phyloP scores from a whole-genome alignment of 2,329 filamentous ascomycete species.

The Epicoccum nigrum region DNA sequence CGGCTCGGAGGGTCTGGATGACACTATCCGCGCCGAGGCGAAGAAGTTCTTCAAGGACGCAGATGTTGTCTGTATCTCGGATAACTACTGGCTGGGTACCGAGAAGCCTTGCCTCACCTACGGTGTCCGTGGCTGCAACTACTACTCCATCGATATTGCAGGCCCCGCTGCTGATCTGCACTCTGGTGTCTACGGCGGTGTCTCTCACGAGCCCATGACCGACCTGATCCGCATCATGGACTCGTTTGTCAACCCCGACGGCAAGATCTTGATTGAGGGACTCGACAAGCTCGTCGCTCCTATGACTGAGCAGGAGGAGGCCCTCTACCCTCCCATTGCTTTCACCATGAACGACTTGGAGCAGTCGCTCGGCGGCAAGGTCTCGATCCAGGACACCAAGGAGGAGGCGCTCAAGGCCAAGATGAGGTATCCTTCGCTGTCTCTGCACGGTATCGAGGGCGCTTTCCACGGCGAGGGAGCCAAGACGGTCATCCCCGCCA shows the following conservation, averaged over 20 bases:
- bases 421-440: conserved; percentile 94
- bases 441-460: conserved; percentile 92
- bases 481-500: conserved; percentile 98
- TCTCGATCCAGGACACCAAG: conserved; percentile 85
- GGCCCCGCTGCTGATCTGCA: conserved; percentile 94
- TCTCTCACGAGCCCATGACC: conserved; percentile 98
- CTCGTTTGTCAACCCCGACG: conserved; percentile 84
- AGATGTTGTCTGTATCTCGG: conserved; percentile 96
- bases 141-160: conserved; percentile 90
- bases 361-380: conserved; percentile 87
- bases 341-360: conserved; percentile 97
- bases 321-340: conserved; percentile 85
- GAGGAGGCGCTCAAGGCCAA: conserved; percentile 92
- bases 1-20: conserved; percentile 93
- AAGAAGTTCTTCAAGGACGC: conserved; percentile 95
- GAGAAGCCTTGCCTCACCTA: conserved; percentile 99
- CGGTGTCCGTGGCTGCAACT: conserved; percentile 95
- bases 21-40: conserved; percentile 88
- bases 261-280: conserved; percentile 93
- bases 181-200: conserved; percentile 95
- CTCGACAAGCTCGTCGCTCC: conserved; percentile 92
- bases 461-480: conserved; percentile 92
- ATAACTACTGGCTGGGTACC: conserved; percentile 99
- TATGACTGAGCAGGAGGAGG: conserved; percentile 82
- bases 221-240: conserved; percentile 84